phyloP scores from a whole-genome alignment of 2,329 filamentous ascomycete genomes.

The Blastomyces gilchristii region DNA sequence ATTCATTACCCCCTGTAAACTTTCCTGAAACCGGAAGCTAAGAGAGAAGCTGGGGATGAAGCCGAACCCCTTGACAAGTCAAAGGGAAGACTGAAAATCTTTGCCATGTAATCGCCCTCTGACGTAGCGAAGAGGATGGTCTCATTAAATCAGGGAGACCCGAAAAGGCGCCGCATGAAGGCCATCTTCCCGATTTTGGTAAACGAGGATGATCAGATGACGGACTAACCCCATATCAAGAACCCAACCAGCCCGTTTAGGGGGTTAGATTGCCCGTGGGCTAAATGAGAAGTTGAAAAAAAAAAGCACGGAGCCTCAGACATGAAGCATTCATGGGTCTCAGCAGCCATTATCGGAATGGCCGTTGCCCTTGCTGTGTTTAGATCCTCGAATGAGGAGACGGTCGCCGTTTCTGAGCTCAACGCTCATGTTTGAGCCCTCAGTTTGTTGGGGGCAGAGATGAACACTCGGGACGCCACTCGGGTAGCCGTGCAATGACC shows the following conservation, averaged over 20 bases:
- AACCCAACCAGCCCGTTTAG: background rate
- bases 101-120: background rate
- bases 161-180: background rate
- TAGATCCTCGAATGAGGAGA: background rate
- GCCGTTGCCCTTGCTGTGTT: background rate
- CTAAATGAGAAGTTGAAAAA: background rate
- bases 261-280: background rate
- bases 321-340: background rate
- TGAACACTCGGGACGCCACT: background rate
- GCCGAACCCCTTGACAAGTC: background rate
- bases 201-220: background rate
- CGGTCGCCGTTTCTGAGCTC: background rate
- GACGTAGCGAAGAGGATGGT: background rate
- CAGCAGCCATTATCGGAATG: background rate
- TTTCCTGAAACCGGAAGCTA: background rate
- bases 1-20: background rate
- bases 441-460: background rate
- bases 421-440: background rate
- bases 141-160: background rate
- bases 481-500: background rate
- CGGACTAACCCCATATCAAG: background rate
- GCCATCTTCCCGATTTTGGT: background rate
- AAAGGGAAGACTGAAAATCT: background rate
- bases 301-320: too few relatives aligned
- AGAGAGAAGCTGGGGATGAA: background rate